phyloP scores from a whole-genome alignment of 2,329 filamentous ascomycete genomes.

The Cordyceps fumosorosea region DNA sequence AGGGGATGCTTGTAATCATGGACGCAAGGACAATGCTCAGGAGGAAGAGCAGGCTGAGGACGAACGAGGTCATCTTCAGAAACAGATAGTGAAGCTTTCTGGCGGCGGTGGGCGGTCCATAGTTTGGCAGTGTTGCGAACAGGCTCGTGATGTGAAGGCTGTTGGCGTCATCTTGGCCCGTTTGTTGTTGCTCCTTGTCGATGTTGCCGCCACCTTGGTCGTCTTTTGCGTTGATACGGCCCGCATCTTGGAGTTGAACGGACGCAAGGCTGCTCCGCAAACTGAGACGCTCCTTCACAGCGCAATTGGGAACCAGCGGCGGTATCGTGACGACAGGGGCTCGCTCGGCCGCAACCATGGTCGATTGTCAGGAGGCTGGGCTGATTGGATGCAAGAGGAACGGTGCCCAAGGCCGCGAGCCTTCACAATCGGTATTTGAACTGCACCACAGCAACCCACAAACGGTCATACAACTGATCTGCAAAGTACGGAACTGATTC shows the following conservation, averaged over 20 bases:
- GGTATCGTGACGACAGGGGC: not conserved
- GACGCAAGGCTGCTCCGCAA: not conserved
- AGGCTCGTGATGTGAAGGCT: not conserved
- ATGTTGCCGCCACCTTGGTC: not conserved
- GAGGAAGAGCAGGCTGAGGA: conserved; percentile 73
- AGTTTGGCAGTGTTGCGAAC: conserved; percentile 48
- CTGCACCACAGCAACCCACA: not conserved
- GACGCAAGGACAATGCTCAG: conserved; percentile 69
- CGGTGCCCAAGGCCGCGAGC: not conserved
- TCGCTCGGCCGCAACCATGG: not conserved
- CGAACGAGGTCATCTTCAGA: conserved; percentile 62
- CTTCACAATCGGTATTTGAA: not conserved
- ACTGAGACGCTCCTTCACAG: not conserved
- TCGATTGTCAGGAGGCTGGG: not conserved
- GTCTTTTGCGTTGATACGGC: not conserved
- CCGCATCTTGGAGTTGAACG: not conserved
- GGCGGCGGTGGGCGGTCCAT: conserved; percentile 67
- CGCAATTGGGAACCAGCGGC: not conserved
- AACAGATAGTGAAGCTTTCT: conserved; percentile 58
- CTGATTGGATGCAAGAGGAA: not conserved
- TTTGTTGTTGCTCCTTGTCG: not conserved
- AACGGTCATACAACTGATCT: not conserved
- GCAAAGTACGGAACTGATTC: not conserved
- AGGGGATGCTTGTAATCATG: conserved; percentile 58
- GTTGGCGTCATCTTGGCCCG: not conserved